Evolutionary conservation across 2,329 filamentous ascomycete genomes (phyloP), one percentile per base, ranked within the genome.

Genomic region (Fusarium fujikuroi): DNA sequence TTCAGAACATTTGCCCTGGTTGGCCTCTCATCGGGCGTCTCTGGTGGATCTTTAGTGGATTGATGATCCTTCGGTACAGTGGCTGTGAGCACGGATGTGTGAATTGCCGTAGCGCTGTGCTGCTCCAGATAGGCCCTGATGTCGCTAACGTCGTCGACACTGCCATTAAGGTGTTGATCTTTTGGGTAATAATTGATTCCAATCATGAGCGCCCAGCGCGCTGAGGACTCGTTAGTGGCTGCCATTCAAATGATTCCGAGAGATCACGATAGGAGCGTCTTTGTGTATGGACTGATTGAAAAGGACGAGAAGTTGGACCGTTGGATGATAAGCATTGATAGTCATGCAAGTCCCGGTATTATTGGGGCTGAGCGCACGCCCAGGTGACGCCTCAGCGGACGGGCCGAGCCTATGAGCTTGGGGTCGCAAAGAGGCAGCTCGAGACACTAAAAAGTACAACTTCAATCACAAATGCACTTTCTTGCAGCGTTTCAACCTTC

Each of bases 211-310:
- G 49, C 30, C 49, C 49, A 52, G 18, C 49, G 32, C n/a, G 12
- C 7, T 11, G 49, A 15, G 1, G n/a, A 25, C 4, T 25, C 4
- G 8, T 52, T 8, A 15, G 12, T 25, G 16, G 49, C 3, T 3
- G 30, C 6, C 49, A 52, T 52, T 8, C 0, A 0, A 6, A 36
- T 15, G 16, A 19, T 11, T 23, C 3, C 2, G 0, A 3, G 7
- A 9, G 9, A 52, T 25, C 9, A 2, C 8, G 0, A 19, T 23
- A 36, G 47, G n/a, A 10, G 30, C 8, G 1, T 15, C 0, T 1
- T 23, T 15, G 0, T 15, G 30, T 50, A 9, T 19, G 11, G 16
- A 10, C n/a, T 52, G n/a, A 21, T 25, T 4, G 2, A 21, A 11
- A 25, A 11, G 12, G 3, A 25, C 5, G 30, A 21, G 30, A 8